Evolutionary conservation across 2,329 filamentous ascomycete species (phyloP).

Genomic region (Talaromyces sp.): DNA sequence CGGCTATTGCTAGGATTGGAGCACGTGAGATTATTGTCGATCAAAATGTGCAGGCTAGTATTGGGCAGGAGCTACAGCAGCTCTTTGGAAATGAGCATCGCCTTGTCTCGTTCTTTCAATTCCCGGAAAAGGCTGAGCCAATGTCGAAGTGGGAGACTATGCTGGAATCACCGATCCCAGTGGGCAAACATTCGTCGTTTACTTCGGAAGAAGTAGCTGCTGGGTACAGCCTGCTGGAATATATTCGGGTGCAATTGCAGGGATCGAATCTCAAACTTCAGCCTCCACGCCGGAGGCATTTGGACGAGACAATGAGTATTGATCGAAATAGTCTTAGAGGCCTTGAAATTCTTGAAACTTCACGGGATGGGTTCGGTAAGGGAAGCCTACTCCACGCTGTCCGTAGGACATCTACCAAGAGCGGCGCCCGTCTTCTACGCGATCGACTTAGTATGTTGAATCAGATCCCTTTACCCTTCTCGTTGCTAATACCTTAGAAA

Average conservation of each 20-base stretch:
- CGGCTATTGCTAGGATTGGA: slow-evolving; percentile 77
- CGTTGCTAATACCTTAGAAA: slow-evolving; percentile 32
- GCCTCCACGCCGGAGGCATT: slow-evolving; percentile 73
- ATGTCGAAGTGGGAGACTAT: slow-evolving; percentile 72
- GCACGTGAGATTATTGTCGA: slow-evolving; percentile 85
- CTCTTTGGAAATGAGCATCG: slow-evolving; percentile 76
- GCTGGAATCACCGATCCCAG: slow-evolving; percentile 72
- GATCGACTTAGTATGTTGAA: slow-evolving; percentile 71
- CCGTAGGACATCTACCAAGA: slow-evolving; percentile 85
- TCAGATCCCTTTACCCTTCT: neutral
- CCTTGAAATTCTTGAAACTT: slow-evolving; percentile 84
- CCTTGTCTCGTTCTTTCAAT: slow-evolving; percentile 71
- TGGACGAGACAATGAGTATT: slow-evolving; percentile 80
- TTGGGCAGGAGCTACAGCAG: slow-evolving; percentile 64
- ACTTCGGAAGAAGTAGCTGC: slow-evolving; percentile 71
- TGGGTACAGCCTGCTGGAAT: slow-evolving; percentile 79
- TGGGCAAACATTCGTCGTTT: slow-evolving; percentile 60
- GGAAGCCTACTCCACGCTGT: slow-evolving; percentile 91
- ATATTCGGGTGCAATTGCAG: slow-evolving; percentile 77
- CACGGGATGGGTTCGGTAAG: slow-evolving; percentile 74
- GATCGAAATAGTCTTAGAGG: slow-evolving; percentile 90
- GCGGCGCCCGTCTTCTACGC: slow-evolving; percentile 80
- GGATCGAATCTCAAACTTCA: slow-evolving; percentile 80
- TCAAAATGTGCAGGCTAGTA: slow-evolving; percentile 60
- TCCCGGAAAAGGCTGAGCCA: slow-evolving; percentile 46